phyloP scores from a whole-genome alignment of 2,329 filamentous ascomycete species.

The Fusarium pseudoanthophilum region DNA sequence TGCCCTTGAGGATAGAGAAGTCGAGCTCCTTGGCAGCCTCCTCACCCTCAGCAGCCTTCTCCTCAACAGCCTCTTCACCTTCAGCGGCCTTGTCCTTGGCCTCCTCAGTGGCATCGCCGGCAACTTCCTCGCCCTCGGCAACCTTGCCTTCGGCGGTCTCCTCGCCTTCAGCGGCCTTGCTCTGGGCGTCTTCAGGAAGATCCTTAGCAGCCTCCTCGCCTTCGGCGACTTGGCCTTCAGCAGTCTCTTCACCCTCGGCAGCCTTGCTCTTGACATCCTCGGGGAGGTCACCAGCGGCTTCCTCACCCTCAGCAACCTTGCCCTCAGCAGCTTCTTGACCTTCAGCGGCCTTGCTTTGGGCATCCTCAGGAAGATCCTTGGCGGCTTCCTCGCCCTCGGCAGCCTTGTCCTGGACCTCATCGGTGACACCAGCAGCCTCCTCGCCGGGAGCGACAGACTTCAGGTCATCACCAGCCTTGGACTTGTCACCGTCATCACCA shows the following conservation, averaged over 20 bases:
- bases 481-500: constrained; percentile 25
- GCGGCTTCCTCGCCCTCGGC: constrained; percentile 7
- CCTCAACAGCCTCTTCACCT: neutral
- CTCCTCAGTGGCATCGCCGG: neutral
- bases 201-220: neutral
- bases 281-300: neutral
- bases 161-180: constrained; percentile 2
- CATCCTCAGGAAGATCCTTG: constrained; percentile 15
- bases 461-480: constrained; percentile 38
- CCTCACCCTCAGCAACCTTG: constrained; percentile 12
- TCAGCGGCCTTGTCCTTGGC: neutral
- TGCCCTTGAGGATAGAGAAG: constrained; percentile 34
- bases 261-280: constrained; percentile 19
- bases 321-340: constrained; percentile 3
- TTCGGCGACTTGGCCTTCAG: constrained; percentile 7
- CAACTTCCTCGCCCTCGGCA: neutral
- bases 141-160: neutral
- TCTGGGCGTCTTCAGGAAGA: neutral
- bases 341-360: constrained; percentile 41
- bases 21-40: constrained; percentile 32
- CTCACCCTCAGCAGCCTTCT: constrained; percentile 12
- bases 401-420: constrained; percentile 35
- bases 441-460: constrained; percentile 57
- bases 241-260: constrained; percentile 1
- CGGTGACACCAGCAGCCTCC: constrained; percentile 47